Evolutionary conservation across 768 basidiomycete species (phyloP), one percentile per base, ranked within the genome.

Genomic region (Amanita pseudoporphyria): DNA sequence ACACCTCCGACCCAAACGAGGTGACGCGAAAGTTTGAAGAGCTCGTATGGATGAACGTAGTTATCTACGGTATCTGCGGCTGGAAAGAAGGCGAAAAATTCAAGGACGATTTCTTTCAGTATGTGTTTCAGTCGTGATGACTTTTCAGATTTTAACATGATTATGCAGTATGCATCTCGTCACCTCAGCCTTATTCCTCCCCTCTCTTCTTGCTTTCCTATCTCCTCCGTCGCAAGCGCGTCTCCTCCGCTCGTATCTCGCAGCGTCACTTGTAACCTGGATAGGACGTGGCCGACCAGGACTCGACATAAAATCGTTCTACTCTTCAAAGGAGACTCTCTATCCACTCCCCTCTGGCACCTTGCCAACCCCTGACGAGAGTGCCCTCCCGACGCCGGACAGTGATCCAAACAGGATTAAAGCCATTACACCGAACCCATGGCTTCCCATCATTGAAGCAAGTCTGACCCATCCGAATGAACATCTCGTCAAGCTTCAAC

Each of bases 161-260:
- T 3, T 41, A 19, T 26, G 12, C 22, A 86, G 82, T 12, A 77
- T 82, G 65, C 85, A 79, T 54, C 63, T 81, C 1, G 73, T 85
- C 33, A 88, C 84, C 0, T 83, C 82, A 3, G 69, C 77, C 3
- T 57, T 83, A 18, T 83, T 85, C 67, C 58, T 84, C 22, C 69
- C 78, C 0, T 74, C 81, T 1, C 50, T 79, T 37, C 55, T 72
- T 30, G 68, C 68, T 0, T 56, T 56, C 30, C 61, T 78, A 44
- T 60, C 68, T 5, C 69, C 69, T 0, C 36, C 60, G 1, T 78
- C 76, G 0, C 72, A 77, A 50, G 67, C 65, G 3, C 61, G 75
- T 13, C 66, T 87, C 12, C 70, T 88, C n/a, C 76, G 74, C 6
- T 65, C 71, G 1, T 83, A 82, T 63, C 73, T 87, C 55, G 64